Evolutionary conservation across 106 monocot species (phyloP), one percentile per base, ranked within the genome.

Genomic region (Allium cepa): DNA sequence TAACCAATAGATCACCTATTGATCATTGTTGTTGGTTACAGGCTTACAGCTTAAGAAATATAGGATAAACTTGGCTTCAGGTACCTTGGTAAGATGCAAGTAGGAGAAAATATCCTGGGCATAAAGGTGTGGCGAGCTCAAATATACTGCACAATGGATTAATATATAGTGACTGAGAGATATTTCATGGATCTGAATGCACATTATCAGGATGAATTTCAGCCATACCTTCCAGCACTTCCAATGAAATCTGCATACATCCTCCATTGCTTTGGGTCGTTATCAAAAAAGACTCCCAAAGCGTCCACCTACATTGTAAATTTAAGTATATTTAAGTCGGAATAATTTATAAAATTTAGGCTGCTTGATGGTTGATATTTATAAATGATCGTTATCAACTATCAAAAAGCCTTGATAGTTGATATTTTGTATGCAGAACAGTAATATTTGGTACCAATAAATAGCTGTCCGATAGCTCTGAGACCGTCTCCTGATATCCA

Each of bases 401-500:
- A n/a, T n/a, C n/a, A n/a, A n/a, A n/a, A n/a, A n/a, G n/a, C n/a
- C n/a, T n/a, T n/a, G n/a, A n/a, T n/a, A n/a, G n/a, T n/a, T n/a
- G n/a, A n/a, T n/a, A n/a, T n/a, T n/a, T n/a, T n/a, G n/a, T n/a
- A n/a, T n/a, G n/a, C n/a, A n/a, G n/a, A n/a, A n/a, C n/a, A 60
- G 50, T 48, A 28, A 50, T 66, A 47, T 56, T 7, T 50, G 73
- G 16, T 79, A 97, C 96, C 96, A 83, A 97, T 84, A 17, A 97
- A 67, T 66, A 97, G 75, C 51, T 91, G 91, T 15, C 96, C 96
- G 76, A 92, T 56, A 53, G 96, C 96, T 76, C 96, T 91, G 68
- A 96, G 70, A 64, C 96, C 96, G 82, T 92, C 96, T 76, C 92
- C 92, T 67, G 84, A 88, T n/a, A 96, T 91, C 96, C 96, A 96